phyloP scores from a whole-genome alignment of 805 yeast genomes.

The Scheffersomyces lignosus region DNA sequence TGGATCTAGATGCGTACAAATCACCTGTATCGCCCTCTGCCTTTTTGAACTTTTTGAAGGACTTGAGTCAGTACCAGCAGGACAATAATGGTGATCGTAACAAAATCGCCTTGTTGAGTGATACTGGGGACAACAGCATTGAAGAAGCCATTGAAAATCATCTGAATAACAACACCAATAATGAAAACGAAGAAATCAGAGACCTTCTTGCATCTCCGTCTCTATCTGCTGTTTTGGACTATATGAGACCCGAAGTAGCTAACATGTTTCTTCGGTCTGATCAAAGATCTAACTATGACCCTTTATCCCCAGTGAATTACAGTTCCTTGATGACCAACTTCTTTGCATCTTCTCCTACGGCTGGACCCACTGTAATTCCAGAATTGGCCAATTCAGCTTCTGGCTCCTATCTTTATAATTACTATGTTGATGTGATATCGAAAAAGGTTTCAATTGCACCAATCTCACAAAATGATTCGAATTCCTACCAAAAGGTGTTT shows the following conservation, averaged over 20 bases:
- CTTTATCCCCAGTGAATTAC: neutral
- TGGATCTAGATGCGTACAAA: constrained; percentile 1
- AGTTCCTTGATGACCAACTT: constrained; percentile 10
- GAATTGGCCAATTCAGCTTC: constrained; percentile 14
- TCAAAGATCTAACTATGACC: neutral
- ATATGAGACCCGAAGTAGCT: neutral
- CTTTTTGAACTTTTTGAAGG: constrained; percentile 25
- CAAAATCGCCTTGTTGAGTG: constrained; percentile 1
- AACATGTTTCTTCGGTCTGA: too few species aligned
- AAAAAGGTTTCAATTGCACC: constrained; percentile 50
- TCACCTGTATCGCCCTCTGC: constrained; percentile 20
- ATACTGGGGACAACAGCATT: constrained; percentile 2
- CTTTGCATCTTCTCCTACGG: constrained; percentile 28
- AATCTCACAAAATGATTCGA: constrained; percentile 40
- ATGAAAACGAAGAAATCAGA: neutral
- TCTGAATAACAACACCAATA: too few species aligned
- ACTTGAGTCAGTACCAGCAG: constrained; percentile 14
- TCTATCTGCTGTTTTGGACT: neutral
- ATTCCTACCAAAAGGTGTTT: constrained; percentile 52
- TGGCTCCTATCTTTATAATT: constrained; percentile 43
- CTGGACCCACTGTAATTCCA: constrained; percentile 20
- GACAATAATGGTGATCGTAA: constrained; percentile 1
- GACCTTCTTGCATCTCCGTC: neutral
- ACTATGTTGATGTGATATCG: constrained; percentile 48
- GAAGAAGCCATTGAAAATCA: too few species aligned